Base-by-base conservation (phyloP, 495 filamentous ascomycete genomes). In the Trypethelium eluteriae region DNA sequence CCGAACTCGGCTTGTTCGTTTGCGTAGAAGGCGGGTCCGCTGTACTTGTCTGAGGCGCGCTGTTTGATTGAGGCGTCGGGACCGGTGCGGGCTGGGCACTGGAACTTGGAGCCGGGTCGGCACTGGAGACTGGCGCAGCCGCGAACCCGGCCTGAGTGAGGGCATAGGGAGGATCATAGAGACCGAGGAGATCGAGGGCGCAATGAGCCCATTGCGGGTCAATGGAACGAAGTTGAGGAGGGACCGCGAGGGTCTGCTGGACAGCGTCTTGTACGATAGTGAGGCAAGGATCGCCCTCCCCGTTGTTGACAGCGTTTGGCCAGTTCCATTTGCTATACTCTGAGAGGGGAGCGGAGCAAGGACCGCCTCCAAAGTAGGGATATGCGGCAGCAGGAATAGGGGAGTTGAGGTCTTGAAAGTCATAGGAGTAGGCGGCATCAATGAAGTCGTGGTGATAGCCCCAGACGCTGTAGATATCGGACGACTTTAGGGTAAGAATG, bases 321-420 rank as follows among this genome's bases (percentile, higher is more conserved):
- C 25, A n/a, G 5, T 9, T 14, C 16, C 14, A 35, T 10, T 59
- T 14, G n/a, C 3, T 7, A 18, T 14, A 56, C 9, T 62, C 1
- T n/a, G 7, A 18, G 7, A 32, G 53, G 36, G 53, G 25, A 9
- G 5, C 7, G 53, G 25, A 59, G 25, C 25, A 18, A 7, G 25
- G 25, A 6, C 53, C 53, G 11, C 18, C 11, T 2, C 32, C 53
- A 14, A 59, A 34, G 1, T 49, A n/a, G n/a, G 36, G 25, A 46
- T 67, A 69, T 0, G 64, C 68, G 25, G 53, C 65, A 3, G 14
- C 53, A 3, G 68, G 68, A 3, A 69, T 39, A 9, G 68, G 68
- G 11, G 44, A n/a, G 49, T 57, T 69, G 25, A 69, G 41, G 44
- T 69, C 68, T 9, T 64, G 47, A 38, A 69, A 69, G 61, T 69